phyloP scores from a whole-genome alignment of 2,329 filamentous ascomycete genomes.

The Beauveria sp. region DNA sequence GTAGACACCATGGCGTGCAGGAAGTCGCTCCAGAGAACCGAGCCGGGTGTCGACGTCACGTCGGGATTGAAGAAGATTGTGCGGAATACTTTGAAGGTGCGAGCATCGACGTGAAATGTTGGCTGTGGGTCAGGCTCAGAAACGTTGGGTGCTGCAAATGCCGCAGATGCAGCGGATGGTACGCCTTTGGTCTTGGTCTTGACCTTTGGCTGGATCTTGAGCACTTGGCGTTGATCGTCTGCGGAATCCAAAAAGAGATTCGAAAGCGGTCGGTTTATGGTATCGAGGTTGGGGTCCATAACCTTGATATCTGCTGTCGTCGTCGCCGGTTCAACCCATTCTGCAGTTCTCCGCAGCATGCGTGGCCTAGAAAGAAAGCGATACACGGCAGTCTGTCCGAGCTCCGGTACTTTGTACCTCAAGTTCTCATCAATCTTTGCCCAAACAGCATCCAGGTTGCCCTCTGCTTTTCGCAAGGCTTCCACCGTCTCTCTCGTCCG shows the following conservation, averaged over 20 bases:
- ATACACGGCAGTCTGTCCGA: constrained; percentile 20
- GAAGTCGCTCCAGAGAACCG: constrained; percentile 47
- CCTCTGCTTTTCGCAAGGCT: constrained; percentile 38
- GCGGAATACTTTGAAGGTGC: constrained; percentile 28
- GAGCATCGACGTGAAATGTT: constrained; percentile 21
- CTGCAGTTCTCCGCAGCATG: constrained; percentile 37
- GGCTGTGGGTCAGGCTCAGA: neutral
- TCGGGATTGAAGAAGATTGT: constrained; percentile 34
- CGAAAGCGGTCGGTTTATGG: constrained; percentile 19
- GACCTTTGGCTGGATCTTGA: neutral
- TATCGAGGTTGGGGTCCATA: neutral
- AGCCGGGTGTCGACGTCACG: constrained; percentile 32
- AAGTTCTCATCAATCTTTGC: constrained; percentile 20
- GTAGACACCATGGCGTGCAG: constrained; percentile 41
- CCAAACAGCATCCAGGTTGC: constrained; percentile 42
- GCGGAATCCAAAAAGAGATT: constrained; percentile 12
- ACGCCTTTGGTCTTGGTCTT: neutral
- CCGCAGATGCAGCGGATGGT: neutral
- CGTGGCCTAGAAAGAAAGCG: constrained; percentile 26
- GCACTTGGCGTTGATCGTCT: neutral
- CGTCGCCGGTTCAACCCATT: constrained; percentile 34
- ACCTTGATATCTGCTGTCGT: neutral
- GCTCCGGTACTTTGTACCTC: neutral
- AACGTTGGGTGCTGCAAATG: neutral
- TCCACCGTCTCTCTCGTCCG: constrained; percentile 37